These are phyloP conservation scores for Crotalaria pallida DNA, from an alignment of 306 rosid genomes.

Conservation along the genomic window DNA sequence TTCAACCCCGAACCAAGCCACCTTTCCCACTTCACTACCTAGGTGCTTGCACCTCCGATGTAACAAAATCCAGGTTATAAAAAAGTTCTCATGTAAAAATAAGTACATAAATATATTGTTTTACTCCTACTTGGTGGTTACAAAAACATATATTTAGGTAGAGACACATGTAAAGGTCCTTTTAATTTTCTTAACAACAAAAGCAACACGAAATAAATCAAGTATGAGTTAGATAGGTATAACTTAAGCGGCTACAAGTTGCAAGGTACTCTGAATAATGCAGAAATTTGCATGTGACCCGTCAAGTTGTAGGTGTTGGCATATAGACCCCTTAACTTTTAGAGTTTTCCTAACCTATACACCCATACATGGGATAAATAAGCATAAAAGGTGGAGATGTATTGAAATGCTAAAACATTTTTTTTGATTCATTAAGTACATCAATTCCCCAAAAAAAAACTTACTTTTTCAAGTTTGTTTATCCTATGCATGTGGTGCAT, in stretches of 20 bases:
- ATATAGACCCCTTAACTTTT: background rate
- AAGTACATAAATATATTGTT: background rate
- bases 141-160: background rate
- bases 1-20: background rate
- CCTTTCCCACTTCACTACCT: background rate
- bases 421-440: too few species aligned
- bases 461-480: too few species aligned
- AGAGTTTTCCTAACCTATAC: too few species aligned
- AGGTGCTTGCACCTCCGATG: background rate
- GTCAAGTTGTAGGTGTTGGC: background rate
- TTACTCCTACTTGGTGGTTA: background rate
- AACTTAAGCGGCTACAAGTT: background rate
- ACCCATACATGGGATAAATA: too few species aligned
- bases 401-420: too few species aligned
- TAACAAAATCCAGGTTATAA: background rate
- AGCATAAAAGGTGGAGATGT: too few species aligned
- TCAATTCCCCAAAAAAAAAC: too few species aligned
- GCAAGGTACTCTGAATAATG: background rate
- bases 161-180: background rate
- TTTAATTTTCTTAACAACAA: background rate
- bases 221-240: background rate
- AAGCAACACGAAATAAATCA: background rate
- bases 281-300: background rate
- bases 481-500: too few species aligned
- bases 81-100: background rate